Conservation (phyloP, 208 protist genomes). For the Acanthamoeba castellanii region DNA sequence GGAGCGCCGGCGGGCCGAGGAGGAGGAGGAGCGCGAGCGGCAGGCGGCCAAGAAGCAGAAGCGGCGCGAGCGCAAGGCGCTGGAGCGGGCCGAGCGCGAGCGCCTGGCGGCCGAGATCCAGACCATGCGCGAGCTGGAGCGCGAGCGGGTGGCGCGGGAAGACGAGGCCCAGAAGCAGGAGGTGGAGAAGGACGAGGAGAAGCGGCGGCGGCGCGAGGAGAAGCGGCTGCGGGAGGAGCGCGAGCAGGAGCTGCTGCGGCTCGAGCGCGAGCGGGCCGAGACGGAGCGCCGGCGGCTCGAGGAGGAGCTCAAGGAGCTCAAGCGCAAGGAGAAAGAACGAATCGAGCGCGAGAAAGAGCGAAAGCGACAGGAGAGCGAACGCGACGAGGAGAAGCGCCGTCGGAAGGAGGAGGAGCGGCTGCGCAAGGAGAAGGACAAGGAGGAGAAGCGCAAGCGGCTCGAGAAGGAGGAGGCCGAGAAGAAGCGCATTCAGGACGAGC, state of each 20-base stretch:
- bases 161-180: background rate
- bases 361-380: background rate
- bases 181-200: slow-evolving; percentile 25
- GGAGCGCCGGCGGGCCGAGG: background rate
- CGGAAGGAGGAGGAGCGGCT: background rate
- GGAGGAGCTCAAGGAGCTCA: background rate
- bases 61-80: background rate
- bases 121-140: background rate
- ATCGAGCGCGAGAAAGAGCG: slow-evolving; percentile 28
- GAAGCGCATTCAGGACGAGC: slow-evolving; percentile 39
- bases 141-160: background rate
- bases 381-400: background rate
- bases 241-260: background rate
- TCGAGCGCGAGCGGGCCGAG: background rate
- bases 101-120: background rate
- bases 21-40: background rate
- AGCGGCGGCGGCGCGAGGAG: background rate
- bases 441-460: background rate
- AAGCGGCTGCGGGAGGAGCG: background rate
- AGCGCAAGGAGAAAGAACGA: background rate
- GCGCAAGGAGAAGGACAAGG: slow-evolving; percentile 6
- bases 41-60: slow-evolving; percentile 3
- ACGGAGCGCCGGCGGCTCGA: background rate
- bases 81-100: background rate
- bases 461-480: slow-evolving; percentile 31